Evolutionary conservation across 495 filamentous ascomycete species (phyloP).

Genomic region (Aspergillus asperescens): DNA sequence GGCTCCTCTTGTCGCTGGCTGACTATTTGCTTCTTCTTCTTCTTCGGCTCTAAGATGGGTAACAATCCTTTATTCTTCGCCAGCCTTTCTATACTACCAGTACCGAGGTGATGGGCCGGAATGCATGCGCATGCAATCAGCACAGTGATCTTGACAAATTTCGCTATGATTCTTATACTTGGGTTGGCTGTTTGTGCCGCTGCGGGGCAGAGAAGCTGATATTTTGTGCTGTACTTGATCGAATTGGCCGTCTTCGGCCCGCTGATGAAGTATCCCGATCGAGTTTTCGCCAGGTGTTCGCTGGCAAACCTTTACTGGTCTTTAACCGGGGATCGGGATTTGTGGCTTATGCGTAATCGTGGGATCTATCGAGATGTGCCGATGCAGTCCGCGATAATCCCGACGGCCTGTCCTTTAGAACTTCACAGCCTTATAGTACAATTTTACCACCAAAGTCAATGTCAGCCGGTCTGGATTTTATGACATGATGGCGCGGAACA

Average conservation of each 20-base stretch:
- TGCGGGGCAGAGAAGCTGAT: too few relatives aligned
- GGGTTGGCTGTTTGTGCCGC: too few relatives aligned
- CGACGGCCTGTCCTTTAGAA: constrained; percentile 6
- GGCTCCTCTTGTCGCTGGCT: too few relatives aligned
- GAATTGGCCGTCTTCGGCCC: constrained; percentile 13
- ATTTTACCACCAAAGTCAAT: constrained; percentile 10
- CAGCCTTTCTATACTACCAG: too few relatives aligned
- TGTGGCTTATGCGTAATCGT: constrained; percentile 10
- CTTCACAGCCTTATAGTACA: constrained; percentile 6
- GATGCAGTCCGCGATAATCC: constrained; percentile 10
- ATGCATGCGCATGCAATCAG: too few relatives aligned
- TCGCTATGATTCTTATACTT: too few relatives aligned
- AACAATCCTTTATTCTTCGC: too few relatives aligned
- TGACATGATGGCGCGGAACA: constrained; percentile 10
- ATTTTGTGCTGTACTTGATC: too few relatives aligned
- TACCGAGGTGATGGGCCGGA: too few relatives aligned
- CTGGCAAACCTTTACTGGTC: constrained; percentile 7
- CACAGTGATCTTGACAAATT: too few relatives aligned
- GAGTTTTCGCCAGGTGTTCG: neutral
- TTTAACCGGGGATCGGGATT: neutral
- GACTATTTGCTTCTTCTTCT: too few relatives aligned
- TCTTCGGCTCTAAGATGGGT: too few relatives aligned
- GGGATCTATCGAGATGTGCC: constrained; percentile 7
- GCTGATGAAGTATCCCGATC: constrained; percentile 7
- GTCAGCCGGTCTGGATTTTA: constrained; percentile 11